Base-by-base conservation (phyloP, 2,329 filamentous ascomycete genomes). In the Colletotrichum higginsianum region DNA sequence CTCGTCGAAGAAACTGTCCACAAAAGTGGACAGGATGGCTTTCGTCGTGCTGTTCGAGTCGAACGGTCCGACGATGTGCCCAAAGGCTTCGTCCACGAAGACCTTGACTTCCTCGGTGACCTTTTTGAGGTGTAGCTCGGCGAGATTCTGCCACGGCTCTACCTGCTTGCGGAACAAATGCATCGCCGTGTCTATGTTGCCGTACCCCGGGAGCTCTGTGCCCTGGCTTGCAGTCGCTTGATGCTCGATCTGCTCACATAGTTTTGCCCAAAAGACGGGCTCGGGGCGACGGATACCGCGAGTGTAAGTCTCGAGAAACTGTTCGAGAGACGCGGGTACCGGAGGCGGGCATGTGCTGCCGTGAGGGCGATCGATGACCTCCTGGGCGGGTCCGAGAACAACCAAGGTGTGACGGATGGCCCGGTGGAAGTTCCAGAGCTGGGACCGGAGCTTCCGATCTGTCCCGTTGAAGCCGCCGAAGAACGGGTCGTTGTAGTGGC, bases 141-240 rank as follows among this genome's bases (percentile, higher is more conserved):
- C 78, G 30, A 86, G 83, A 0, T 9, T 35, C 11, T 78, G 75
- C 85, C 84, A 87, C 0, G 81, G 82, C 6, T 70, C 53, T 0
- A 81, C 75, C 42, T 85, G 82, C 9, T 77, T 75, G 35, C 79
- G 79, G 73, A 87, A 86, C 1, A 86, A 74, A 42, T 81, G 76
- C 3, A 83, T 75, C 0, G 77, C 80, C 4, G 86, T 76, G 0
- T 80, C 77, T 16, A 76, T 76, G 49, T 83, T 86, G 0, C 79
- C 75, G 0, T 77, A 77, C 0, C 83, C 83, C 0, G 83, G 82
- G 23, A 85, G 81, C 57, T 85, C 83, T 1, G 69, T 78, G 1
- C 84, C 84, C 65, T 82, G 83, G 44, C 84, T 84, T 0, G 68
- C 73, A 0, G 80, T 78, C 2, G 81, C 82, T 8, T 80, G 72